A percentile compares a stretch with the other conserved stretches of the same genome.
These are phyloP conservation scores for Dactylorhiza incarnata DNA, from an alignment of 106 monocot genomes.

Conservation along the genomic window DNA sequence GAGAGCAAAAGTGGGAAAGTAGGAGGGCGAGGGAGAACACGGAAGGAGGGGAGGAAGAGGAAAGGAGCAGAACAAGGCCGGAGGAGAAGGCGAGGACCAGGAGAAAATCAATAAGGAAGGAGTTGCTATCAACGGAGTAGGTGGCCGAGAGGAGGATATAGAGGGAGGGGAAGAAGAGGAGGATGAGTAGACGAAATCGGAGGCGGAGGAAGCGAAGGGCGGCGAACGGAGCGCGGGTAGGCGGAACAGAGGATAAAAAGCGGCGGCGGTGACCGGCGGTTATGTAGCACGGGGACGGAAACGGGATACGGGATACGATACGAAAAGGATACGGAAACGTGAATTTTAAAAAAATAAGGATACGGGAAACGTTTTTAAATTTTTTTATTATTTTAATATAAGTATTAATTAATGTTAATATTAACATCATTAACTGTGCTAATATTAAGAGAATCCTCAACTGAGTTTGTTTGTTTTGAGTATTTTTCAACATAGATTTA, in stretches of 20 bases:
- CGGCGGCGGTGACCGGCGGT: background rate
- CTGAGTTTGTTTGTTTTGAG: no score
- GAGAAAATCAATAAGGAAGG: constrained; percentile 3
- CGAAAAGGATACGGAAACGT: no score
- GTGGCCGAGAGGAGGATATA: background rate
- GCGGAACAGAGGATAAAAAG: no score
- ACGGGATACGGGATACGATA: no score
- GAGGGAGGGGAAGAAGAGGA: background rate
- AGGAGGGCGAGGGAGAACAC: constrained; percentile 3
- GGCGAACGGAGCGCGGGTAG: background rate
- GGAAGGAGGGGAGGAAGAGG: constrained; percentile 2
- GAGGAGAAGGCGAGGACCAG: constrained; percentile 7
- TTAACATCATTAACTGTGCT: no score
- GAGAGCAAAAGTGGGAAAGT: background rate
- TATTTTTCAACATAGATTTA: no score
- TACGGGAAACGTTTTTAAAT: no score
- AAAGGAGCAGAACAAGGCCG: background rate
- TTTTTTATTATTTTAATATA: no score
- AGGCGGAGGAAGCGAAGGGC: background rate
- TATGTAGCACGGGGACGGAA: no score
- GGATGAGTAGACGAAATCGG: background rate
- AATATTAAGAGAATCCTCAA: no score
- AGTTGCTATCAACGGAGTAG: background rate
- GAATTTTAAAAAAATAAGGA: no score
- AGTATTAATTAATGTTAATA: no score